Base-by-base conservation (phyloP, 2,329 filamentous ascomycete genomes). In the Aspergillus calidoustus region DNA sequence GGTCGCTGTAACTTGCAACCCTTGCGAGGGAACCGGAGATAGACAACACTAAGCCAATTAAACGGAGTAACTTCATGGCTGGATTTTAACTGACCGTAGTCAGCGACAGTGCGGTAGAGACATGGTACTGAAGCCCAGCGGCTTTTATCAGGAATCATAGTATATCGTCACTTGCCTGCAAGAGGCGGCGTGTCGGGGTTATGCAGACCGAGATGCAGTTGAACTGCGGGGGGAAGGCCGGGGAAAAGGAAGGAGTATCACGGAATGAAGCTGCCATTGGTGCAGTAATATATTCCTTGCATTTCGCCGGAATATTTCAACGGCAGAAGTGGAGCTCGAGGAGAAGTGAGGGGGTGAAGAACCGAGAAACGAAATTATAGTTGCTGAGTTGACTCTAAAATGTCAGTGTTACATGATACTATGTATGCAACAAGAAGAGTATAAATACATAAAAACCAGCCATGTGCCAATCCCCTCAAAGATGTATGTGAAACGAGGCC, bases 1-100 rank as follows among this genome's bases (percentile, higher is more conserved):
- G 77, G 31, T 77, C 65, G 38, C 66, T 64, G 38, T 68, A 72
- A 48, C 25, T 7, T 28, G 25, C 25, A 28, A 66, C 68, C 30
- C 52, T 61, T 23, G 28, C 61, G 17, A 56, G 19, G 34, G 62
- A 60, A 4, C 63, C 19, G 4, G 61, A 60, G 15, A 69, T 57
- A 7, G 22, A 64, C 41, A 19, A 54, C 25, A 11, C 43, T 5
- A 62, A 11, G 53, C 30, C 22, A 6, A 9, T 50, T 17, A 55
- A 13, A n/a, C n/a, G 34, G 7, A 4, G 43, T 3, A 58, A 28
- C 44, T 57, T 64, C 65, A 69, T 69, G 50, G n/a, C 48, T 57
- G 23, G 8, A 44, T 19, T 9, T 15, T 25, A 15, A 11, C 30
- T 55, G 4, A 22, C 28, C 23, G 53, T 15, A 46, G 11, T n/a